phyloP scores from a whole-genome alignment of 257 asterid species.

The Ilex asprella region DNA sequence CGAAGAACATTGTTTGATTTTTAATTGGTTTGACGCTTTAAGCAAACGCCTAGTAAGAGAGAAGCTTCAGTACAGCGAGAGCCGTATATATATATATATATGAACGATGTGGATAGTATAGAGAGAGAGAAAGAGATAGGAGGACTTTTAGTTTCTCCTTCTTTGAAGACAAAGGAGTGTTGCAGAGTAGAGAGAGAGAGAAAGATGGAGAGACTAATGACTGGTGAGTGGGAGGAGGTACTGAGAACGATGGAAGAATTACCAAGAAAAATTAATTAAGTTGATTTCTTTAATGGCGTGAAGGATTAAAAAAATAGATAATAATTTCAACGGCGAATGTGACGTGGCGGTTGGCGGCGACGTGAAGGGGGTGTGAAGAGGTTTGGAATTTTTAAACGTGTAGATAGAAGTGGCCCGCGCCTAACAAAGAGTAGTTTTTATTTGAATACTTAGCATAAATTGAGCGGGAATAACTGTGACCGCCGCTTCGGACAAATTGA shows the following conservation, averaged over 20 bases:
- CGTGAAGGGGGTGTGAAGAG: conserved; percentile 1
- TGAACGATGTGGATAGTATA: conserved; percentile 18
- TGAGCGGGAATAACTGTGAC: conserved; percentile 59
- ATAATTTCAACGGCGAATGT: background rate
- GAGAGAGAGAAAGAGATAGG: conserved; percentile 15
- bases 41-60: conserved; percentile 25
- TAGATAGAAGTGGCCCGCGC: conserved; percentile 18
- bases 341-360: background rate
- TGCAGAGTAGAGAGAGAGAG: conserved; percentile 31
- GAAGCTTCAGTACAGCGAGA: conserved; percentile 26
- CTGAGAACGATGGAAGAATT: conserved; percentile 23
- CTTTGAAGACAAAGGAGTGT: conserved; percentile 48
- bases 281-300: background rate
- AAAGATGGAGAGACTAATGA: conserved; percentile 17
- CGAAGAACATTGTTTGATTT: conserved; percentile 27
- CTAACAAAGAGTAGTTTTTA: background rate
- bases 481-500: conserved; percentile 13
- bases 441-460: conserved; percentile 27
- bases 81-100: conserved; percentile 1
- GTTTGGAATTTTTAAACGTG: conserved; percentile 13
- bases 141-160: conserved; percentile 35
- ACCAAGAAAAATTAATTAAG: background rate
- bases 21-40: conserved; percentile 29
- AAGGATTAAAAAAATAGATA: background rate
- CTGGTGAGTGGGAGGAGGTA: conserved; percentile 19